Evolutionary conservation across 2,329 filamentous ascomycete species (phyloP), one percentile per base, ranked within the genome.

Genomic region (Drechslerella stenobrocha): DNA sequence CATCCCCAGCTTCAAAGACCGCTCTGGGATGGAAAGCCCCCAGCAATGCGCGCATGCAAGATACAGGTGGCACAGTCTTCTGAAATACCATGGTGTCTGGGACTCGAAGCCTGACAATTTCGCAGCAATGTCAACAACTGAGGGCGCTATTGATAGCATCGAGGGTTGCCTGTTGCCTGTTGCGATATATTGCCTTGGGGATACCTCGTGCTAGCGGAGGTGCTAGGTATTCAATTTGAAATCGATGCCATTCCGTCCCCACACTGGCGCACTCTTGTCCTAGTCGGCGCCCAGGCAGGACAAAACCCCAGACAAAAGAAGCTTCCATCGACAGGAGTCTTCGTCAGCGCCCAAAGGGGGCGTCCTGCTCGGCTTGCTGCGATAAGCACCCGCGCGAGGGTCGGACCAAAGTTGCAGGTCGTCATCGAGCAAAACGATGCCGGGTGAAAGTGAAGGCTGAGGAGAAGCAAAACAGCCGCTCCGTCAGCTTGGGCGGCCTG

Each of bases 401-500:
- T 7, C 46, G 24, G 37, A 34, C 30, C 32, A 53, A 48, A 52
- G 32, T 37, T 32, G 47, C 60, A 58, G 34, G 32, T n/a, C n/a
- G n/a, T n/a, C n/a, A n/a, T n/a, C n/a, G n/a, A n/a, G n/a, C n/a
- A 18, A 42, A 42, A 42, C 18, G 28, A 28, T 40, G 23, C 44
- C 60, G 52, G 58, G 53, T 51, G 48, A 22, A 48, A 32, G 20
- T 22, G 45, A 66, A 53, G 53, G 61, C 61, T 66, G 61, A 66
- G 58, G 30, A 40, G 35, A n/a, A 24, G 42, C 61, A 53, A 66
- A 66, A 66, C 61, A 66, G 61, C 61, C 61, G 53, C 53, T 66
- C 61, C 53, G 53, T 66, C 61, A 66, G 61, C 61, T 65, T 40
- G 37, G 22, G 37, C 52, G 40, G 48, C 48, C 30, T 44, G 46